Base-by-base conservation (phyloP, 2,329 filamentous ascomycete species). In the Aspergillus luchuensis region DNA sequence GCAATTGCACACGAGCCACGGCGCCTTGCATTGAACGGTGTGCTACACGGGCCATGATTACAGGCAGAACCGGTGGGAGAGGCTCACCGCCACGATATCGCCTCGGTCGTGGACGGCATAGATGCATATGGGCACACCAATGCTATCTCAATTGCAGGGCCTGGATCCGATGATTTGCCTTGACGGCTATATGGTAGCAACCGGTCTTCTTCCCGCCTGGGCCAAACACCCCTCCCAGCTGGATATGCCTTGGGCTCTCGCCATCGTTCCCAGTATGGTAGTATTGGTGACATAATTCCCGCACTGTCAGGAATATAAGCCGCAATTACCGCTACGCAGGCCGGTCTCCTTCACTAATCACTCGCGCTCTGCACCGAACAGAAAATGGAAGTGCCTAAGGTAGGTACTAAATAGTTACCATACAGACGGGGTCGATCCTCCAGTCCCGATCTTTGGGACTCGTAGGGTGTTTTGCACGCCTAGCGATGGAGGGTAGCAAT, bases 21-120 rank as follows among this genome's bases (percentile, higher is more conserved):
- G 41, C 41, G 55, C 55, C 61, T 55, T 60, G 59, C 54, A 63
- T 56, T 30, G 19, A 59, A 50, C 45, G 49, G 57, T 43, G 58
- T 23, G 41, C n/a, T 53, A 36, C 33, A 45, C 47, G 38, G 41
- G 41, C 39, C 17, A 56, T 47, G 13, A 58, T 21, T 58, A 28
- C 41, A 57, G 55, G 41, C 50, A 55, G 39, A 59, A 47, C 41
- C 47, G 30, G 50, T 11, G 43, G n/a, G 33, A 33, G 39, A 23
- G 39, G 17, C 50, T 65, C 63, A 67, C 66, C 64, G 61, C 66
- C 62, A 65, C 49, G 53, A 56, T 61, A 48, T 61, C 58, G 60
- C 57, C 47, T 38, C 25, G 21, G 36, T 56, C 33, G 25, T 30
- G 15, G 41, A 11, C 41, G 17, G 41, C 17, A 17, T 5, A 21